phyloP scores from a whole-genome alignment of 805 yeast species.

The Candida coquimbonensis region DNA sequence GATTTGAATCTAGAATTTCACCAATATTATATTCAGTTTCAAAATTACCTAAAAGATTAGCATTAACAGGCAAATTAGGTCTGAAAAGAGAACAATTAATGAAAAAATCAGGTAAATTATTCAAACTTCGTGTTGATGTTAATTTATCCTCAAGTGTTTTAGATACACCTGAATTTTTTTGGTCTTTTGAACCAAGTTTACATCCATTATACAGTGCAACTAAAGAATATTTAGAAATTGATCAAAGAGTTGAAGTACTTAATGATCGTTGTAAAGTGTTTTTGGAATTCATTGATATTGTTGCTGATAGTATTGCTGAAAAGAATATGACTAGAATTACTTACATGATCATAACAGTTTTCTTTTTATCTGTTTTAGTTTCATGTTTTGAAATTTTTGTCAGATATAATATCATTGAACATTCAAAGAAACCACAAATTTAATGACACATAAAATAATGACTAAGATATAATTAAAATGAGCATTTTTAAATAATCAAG shows the following conservation, averaged over 20 bases:
- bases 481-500: too few relatives aligned
- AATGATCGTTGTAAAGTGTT: slow-evolving; percentile 93
- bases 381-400: slow-evolving; percentile 64
- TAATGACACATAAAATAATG: neutral
- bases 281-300: slow-evolving; percentile 84
- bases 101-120: slow-evolving; percentile 83
- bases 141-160: slow-evolving; percentile 83
- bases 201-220: slow-evolving; percentile 89
- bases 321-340: slow-evolving; percentile 87
- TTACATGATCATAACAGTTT: slow-evolving; percentile 78
- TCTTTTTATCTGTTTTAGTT: slow-evolving; percentile 70
- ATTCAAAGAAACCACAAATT: slow-evolving; percentile 6
- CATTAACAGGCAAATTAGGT: slow-evolving; percentile 83
- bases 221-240: slow-evolving; percentile 89
- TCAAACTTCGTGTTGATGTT: slow-evolving; percentile 88
- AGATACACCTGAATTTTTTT: slow-evolving; percentile 94
- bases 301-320: slow-evolving; percentile 92
- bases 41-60: slow-evolving; percentile 83
- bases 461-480: neutral
- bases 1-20: slow-evolving; percentile 89
- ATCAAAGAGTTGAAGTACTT: slow-evolving; percentile 86
- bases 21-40: slow-evolving; percentile 76
- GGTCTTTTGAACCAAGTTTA: slow-evolving; percentile 93
- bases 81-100: slow-evolving; percentile 76
- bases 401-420: slow-evolving; percentile 43